Evolutionary conservation across 2,329 filamentous ascomycete species (phyloP).

Genomic region (Drechmeria coniospora): DNA sequence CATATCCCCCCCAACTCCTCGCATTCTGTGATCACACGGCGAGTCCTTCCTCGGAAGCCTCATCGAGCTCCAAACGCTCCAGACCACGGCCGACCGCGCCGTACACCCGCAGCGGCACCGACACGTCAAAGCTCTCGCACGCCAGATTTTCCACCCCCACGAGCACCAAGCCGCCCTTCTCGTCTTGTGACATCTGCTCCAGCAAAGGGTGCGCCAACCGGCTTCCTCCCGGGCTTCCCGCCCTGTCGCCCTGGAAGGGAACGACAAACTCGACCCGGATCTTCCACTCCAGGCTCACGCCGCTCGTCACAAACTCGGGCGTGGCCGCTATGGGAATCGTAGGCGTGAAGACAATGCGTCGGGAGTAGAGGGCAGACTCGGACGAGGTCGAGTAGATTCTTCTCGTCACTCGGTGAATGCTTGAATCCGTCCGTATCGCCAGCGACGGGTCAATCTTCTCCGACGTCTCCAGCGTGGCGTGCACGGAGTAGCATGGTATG

Average conservation of each 20-base stretch:
- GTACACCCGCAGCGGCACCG: constrained; percentile 72
- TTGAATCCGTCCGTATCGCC: constrained; percentile 71
- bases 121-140: constrained; percentile 83
- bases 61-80: constrained; percentile 39
- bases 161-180: constrained; percentile 56
- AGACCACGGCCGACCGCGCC: constrained; percentile 43
- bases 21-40: constrained; percentile 16
- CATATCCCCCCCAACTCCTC: neutral
- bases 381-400: constrained; percentile 64
- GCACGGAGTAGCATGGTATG: constrained; percentile 73
- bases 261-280: constrained; percentile 88
- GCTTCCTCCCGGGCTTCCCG: constrained; percentile 7
- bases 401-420: constrained; percentile 73
- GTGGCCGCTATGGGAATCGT: constrained; percentile 73
- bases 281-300: constrained; percentile 77
- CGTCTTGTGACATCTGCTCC: constrained; percentile 65
- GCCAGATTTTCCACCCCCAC: constrained; percentile 64
- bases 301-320: constrained; percentile 83
- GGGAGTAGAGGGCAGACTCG: constrained; percentile 70
- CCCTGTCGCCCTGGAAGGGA: constrained; percentile 30
- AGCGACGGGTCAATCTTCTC: constrained; percentile 71
- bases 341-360: constrained; percentile 64
- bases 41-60: constrained; percentile 32
- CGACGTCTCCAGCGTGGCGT: constrained; percentile 69
- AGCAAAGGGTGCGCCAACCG: constrained; percentile 36